phyloP scores from a whole-genome alignment of 257 asterid genomes.

The Thymus quinquecostatus region DNA sequence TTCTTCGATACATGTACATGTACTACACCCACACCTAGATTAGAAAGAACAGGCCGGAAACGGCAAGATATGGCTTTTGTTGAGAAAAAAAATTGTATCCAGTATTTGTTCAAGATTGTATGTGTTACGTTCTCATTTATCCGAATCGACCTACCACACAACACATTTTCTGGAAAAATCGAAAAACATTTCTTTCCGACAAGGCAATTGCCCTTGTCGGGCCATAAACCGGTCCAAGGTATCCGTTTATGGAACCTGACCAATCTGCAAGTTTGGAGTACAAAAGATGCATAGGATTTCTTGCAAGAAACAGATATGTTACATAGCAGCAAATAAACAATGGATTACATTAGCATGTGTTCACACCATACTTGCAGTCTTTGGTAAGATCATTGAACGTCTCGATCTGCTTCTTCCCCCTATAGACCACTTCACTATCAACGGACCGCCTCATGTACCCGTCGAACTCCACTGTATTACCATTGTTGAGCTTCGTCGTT shows the following conservation, averaged over 20 bases:
- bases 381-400: slow-evolving; percentile 77
- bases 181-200: no score
- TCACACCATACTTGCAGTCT: slow-evolving; percentile 81
- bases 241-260: not conserved
- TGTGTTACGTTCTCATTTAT: no score
- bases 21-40: no score
- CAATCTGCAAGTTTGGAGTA: not conserved
- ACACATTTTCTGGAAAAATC: no score
- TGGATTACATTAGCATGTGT: slow-evolving; percentile 52
- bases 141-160: no score
- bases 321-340: not conserved
- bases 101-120: no score
- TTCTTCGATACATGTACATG: no score
- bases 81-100: no score
- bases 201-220: no score
- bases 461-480: slow-evolving; percentile 77
- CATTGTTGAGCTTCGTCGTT: slow-evolving; percentile 61
- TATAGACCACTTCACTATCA: slow-evolving; percentile 74
- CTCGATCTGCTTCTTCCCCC: slow-evolving; percentile 81
- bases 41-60: no score
- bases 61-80: no score
- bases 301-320: slow-evolving; percentile 7
- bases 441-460: slow-evolving; percentile 78
- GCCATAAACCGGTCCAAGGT: no score
- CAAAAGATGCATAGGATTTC: not conserved